Conservation (phyloP, 345 rosid genomes). For the Populus deltoides region DNA sequence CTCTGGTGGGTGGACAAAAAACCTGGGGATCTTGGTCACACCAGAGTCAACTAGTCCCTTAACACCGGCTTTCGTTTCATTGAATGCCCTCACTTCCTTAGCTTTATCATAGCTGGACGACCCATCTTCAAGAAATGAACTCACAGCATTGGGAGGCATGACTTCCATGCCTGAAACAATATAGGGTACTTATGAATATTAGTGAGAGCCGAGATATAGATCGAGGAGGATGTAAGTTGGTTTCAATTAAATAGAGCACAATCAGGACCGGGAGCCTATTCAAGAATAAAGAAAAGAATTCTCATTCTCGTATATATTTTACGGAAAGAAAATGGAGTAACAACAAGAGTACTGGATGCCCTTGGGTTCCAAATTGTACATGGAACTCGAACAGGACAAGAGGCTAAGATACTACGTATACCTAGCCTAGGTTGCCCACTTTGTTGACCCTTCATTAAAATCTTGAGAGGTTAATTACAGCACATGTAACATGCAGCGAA, state of each 20-base stretch:
- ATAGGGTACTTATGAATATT: not conserved
- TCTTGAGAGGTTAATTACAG: too few relatives aligned
- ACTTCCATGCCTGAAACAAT: slow-evolving; percentile 17
- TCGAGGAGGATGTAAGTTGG: not conserved
- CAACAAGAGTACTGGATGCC: too few relatives aligned
- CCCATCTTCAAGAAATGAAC: slow-evolving; percentile 1
- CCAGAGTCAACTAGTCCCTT: too few relatives aligned
- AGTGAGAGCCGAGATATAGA: not conserved
- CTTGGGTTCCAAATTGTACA: too few relatives aligned
- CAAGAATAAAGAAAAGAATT: not conserved
- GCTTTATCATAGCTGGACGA: not conserved
- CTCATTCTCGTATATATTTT: not conserved
- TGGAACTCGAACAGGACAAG: too few relatives aligned
- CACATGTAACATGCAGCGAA: too few relatives aligned
- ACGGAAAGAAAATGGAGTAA: not conserved
- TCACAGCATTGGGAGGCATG: not conserved
- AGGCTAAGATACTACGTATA: too few relatives aligned
- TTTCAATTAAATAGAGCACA: not conserved
- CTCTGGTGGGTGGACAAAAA: not conserved
- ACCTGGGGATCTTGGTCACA: too few relatives aligned
- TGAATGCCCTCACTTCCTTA: too few relatives aligned
- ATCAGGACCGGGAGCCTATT: not conserved
- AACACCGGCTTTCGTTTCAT: too few relatives aligned
- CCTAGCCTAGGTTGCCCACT: too few relatives aligned
- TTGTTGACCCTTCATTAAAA: too few relatives aligned